A percentile compares a stretch with the other conserved stretches of the same genome.
These are phyloP conservation scores for Candida easanensis DNA, from an alignment of 805 yeast species.

Conservation along the genomic window DNA sequence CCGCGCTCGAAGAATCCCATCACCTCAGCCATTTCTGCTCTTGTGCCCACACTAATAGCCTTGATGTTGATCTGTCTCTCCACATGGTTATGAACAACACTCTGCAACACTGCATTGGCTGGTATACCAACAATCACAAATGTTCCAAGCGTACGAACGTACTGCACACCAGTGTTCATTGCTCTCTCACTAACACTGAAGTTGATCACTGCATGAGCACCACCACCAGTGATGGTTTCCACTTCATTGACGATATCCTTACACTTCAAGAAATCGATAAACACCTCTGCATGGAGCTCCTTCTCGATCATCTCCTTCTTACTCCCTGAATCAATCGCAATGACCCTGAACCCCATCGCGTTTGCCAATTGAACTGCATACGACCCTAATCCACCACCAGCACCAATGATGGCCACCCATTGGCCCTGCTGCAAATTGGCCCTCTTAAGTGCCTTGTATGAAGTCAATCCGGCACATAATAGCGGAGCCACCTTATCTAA, in stretches of 20 bases:
- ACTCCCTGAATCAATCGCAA: constrained; percentile 71
- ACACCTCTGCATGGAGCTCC: constrained; percentile 59
- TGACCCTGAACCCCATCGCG: constrained; percentile 71
- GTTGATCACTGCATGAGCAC: constrained; percentile 69
- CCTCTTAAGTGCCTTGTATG: constrained; percentile 62
- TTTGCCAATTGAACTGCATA: constrained; percentile 71
- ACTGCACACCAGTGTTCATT: constrained; percentile 44
- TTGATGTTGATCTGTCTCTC: constrained; percentile 42
- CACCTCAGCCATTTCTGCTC: constrained; percentile 51
- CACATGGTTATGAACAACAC: constrained; percentile 44
- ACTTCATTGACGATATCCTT: constrained; percentile 48
- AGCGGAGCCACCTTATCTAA: constrained; percentile 56
- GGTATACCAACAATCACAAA: constrained; percentile 63
- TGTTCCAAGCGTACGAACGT: constrained; percentile 57
- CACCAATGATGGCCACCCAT: constrained; percentile 75
- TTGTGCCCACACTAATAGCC: constrained; percentile 30
- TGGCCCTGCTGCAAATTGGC: constrained; percentile 59
- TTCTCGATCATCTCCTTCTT: constrained; percentile 53
- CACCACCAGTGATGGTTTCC: constrained; percentile 50
- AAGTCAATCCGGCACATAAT: constrained; percentile 79
- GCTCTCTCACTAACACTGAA: constrained; percentile 55
- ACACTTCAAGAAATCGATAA: constrained; percentile 48
- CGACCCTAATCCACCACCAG: constrained; percentile 80
- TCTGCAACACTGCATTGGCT: constrained; percentile 43
- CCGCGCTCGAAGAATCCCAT: constrained; percentile 66